Conservation (phyloP, 345 rosid genomes). For the Gossypium turneri region DNA sequence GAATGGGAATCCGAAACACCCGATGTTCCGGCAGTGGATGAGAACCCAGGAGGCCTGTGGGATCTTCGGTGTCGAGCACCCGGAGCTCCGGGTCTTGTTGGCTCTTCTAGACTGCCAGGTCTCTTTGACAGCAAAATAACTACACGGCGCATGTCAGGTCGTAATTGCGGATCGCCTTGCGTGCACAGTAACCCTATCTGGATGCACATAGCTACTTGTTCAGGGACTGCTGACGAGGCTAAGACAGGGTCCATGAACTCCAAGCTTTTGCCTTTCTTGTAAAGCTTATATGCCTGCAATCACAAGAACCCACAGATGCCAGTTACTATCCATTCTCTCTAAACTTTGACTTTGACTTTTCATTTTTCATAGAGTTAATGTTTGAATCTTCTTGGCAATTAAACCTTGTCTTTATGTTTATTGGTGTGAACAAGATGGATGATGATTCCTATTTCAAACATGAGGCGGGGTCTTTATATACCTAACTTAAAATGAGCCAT, state of each 20-base stretch:
- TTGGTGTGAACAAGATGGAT: neutral
- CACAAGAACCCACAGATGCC: neutral
- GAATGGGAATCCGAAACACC: conserved; percentile 32
- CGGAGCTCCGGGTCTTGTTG: conserved; percentile 61
- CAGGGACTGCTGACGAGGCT: conserved; percentile 43
- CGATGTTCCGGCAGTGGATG: conserved; percentile 39
- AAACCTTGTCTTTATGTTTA: neutral
- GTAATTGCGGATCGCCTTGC: conserved; percentile 65
- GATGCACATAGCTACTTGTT: conserved; percentile 62
- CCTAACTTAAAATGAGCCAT: neutral
- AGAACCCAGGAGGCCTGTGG: conserved; percentile 41
- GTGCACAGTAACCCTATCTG: conserved; percentile 81
- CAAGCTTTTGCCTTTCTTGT: conserved; percentile 62
- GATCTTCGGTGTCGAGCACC: conserved; percentile 62
- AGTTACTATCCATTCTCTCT: neutral
- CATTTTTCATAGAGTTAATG: neutral
- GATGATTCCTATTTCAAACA: neutral
- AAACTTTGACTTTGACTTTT: neutral
- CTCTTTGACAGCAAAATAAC: conserved; percentile 64
- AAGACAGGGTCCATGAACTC: conserved; percentile 63
- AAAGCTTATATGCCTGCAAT: conserved; percentile 64
- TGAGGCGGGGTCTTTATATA: neutral
- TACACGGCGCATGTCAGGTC: conserved; percentile 68
- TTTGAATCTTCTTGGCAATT: neutral
- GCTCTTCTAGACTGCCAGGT: conserved; percentile 56